A percentile compares a stretch with the other conserved stretches of the same genome.
These are phyloP conservation scores for Sphenostylis stenocarpa DNA, from an alignment of 306 rosid species.

Conservation along the genomic window DNA sequence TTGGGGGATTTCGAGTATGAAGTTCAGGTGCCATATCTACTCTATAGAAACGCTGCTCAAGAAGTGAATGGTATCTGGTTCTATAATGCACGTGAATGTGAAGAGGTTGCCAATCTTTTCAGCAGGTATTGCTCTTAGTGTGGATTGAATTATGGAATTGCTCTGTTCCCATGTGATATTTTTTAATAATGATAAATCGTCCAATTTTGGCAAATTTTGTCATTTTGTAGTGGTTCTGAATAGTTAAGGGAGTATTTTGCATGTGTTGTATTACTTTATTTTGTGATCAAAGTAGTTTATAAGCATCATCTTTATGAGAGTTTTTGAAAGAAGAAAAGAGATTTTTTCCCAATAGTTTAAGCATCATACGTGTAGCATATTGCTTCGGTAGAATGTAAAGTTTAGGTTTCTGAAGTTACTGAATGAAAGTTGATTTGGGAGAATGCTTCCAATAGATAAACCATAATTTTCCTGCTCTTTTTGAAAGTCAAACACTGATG, in stretches of 20 bases:
- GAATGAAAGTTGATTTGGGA: background rate
- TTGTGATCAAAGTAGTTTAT: background rate
- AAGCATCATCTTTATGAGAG: background rate
- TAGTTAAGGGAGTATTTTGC: background rate
- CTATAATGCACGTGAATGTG: conserved; percentile 58
- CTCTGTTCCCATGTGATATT: background rate
- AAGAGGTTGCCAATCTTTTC: conserved; percentile 67
- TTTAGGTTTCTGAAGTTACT: background rate
- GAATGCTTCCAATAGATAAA: background rate
- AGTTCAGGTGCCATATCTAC: conserved; percentile 61
- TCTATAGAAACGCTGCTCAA: conserved; percentile 65
- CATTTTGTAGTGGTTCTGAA: background rate
- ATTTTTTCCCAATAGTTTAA: background rate
- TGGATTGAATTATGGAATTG: conserved; percentile 6
- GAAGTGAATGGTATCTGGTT: conserved; percentile 76
- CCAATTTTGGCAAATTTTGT: background rate
- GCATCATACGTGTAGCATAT: background rate
- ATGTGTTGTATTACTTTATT: background rate
- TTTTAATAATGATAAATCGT: background rate
- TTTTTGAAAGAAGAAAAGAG: background rate
- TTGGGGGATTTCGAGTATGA: conserved; percentile 68
- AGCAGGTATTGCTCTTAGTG: conserved; percentile 46
- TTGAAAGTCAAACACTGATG: background rate
- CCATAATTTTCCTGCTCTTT: background rate
- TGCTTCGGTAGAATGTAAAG: conserved; percentile 4